A percentile compares a stretch with the other conserved stretches of the same genome.
phyloP scores from a whole-genome alignment of 192 early-diverging fungal species.

The Podila epigama region DNA sequence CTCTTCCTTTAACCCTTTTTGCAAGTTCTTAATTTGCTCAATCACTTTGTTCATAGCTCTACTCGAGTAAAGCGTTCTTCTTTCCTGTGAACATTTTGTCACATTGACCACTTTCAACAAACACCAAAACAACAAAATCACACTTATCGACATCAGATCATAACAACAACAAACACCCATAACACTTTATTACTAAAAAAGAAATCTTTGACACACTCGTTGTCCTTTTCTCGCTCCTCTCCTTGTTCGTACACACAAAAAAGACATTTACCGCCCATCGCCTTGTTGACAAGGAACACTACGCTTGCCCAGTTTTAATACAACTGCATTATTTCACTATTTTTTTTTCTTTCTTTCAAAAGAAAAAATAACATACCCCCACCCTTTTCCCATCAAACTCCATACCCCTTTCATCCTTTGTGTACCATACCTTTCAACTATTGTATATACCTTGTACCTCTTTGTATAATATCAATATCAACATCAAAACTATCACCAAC shows the following conservation, averaged over 20 bases:
- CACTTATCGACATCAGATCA: too few relatives aligned
- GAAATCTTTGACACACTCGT: too few relatives aligned
- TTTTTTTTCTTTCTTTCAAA: not conserved
- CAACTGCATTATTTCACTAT: not conserved
- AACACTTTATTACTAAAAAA: too few relatives aligned
- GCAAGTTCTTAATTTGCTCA: too few relatives aligned
- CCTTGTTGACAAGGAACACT: conserved; percentile 38
- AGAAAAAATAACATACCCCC: not conserved
- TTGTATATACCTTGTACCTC: not conserved
- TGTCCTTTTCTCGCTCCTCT: not conserved
- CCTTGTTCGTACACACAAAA: not conserved
- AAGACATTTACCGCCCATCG: conserved; percentile 12
- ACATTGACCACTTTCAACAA: too few relatives aligned
- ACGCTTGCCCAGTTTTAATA: not conserved
- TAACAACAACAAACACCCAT: too few relatives aligned
- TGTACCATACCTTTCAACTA: not conserved
- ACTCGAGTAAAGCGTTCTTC: too few relatives aligned
- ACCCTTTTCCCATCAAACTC: not conserved
- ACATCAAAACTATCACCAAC: not conserved
- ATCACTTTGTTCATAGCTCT: not conserved
- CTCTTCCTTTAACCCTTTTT: not conserved
- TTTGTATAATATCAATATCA: not conserved
- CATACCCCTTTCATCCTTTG: not conserved
- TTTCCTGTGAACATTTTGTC: too few relatives aligned
- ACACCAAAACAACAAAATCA: too few relatives aligned